These are phyloP conservation scores for Boletus semigastroideus DNA, from an alignment of 1,284 basidiomycete genomes.

Conservation along the genomic window DNA sequence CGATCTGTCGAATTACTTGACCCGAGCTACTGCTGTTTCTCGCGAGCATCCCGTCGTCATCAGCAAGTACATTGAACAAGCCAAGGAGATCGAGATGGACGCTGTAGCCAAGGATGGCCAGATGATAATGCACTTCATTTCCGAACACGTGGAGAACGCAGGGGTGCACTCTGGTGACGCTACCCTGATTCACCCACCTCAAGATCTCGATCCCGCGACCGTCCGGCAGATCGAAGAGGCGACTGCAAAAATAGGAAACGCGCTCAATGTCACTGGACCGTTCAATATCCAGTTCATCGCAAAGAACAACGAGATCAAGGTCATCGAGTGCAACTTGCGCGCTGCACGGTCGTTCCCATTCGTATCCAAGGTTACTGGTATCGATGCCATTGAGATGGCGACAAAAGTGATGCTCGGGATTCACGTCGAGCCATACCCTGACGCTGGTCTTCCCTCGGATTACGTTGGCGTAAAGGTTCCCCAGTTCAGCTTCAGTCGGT, in stretches of 20 bases:
- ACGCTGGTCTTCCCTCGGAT: constrained; percentile 80
- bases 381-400: constrained; percentile 97
- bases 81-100: constrained; percentile 99
- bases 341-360: constrained; percentile 99
- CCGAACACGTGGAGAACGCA: constrained; percentile 99
- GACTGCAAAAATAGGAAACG: constrained; percentile 95
- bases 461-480: constrained; percentile 99
- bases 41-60: constrained; percentile 98
- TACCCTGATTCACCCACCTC: constrained; percentile 95
- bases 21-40: constrained; percentile 95
- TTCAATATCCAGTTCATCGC: constrained; percentile 99
- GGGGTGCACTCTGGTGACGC: constrained; percentile 87
- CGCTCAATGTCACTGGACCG: constrained; percentile 97
- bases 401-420: constrained; percentile 97
- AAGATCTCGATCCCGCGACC: constrained; percentile 96
- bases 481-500: constrained; percentile 95
- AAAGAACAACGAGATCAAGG: constrained; percentile 99
- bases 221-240: constrained; percentile 96
- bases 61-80: constrained; percentile 98
- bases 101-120: constrained; percentile 96
- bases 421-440: constrained; percentile 89
- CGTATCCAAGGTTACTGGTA: constrained; percentile 96
- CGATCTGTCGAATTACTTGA: constrained; percentile 89
- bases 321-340: constrained; percentile 98
- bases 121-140: constrained; percentile 99